These are phyloP conservation scores for Rhodotorula sphaerocarpa DNA, from an alignment of 768 basidiomycete species.

Conservation along the genomic window DNA sequence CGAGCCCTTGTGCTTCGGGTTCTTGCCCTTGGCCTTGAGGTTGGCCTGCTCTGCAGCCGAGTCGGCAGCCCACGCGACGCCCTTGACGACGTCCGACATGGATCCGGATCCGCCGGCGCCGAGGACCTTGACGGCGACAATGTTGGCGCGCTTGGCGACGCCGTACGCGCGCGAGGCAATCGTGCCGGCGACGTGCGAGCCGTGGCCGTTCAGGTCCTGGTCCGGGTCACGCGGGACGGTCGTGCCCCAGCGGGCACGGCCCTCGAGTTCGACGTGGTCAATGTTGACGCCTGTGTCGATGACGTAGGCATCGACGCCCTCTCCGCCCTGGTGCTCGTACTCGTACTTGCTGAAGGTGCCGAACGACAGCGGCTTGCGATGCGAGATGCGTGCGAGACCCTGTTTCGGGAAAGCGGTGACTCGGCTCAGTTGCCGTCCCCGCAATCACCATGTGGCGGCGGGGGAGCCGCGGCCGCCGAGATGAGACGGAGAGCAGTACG, in stretches of 20 bases:
- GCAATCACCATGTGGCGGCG: too few species aligned
- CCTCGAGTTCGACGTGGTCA: slow-evolving; percentile 74
- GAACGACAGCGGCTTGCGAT: slow-evolving; percentile 65
- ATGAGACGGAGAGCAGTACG: slow-evolving; percentile 40
- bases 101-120: slow-evolving; percentile 89
- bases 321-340: slow-evolving; percentile 63
- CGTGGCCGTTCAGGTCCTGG: slow-evolving; percentile 90
- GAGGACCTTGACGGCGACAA: slow-evolving; percentile 78
- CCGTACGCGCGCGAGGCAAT: slow-evolving; percentile 90
- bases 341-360: slow-evolving; percentile 73
- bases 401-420: slow-evolving; percentile 42
- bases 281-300: slow-evolving; percentile 67
- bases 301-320: slow-evolving; percentile 77
- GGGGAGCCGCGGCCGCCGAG: too few species aligned
- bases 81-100: slow-evolving; percentile 87
- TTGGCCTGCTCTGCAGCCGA: slow-evolving; percentile 51
- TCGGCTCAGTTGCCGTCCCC: neutral
- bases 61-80: slow-evolving; percentile 70
- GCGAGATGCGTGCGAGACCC: slow-evolving; percentile 94
- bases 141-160: slow-evolving; percentile 85
- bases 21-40: slow-evolving; percentile 54
- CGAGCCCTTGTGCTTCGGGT: slow-evolving; percentile 77
- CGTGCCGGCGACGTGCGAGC: slow-evolving; percentile 52
- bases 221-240: slow-evolving; percentile 83
- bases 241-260: slow-evolving; percentile 85